Percentiles rank a stretch among this genome's conserved stretches.
Evolutionary conservation across 2,329 filamentous ascomycete species (phyloP).

Genomic region (Talaromyces sp.): DNA sequence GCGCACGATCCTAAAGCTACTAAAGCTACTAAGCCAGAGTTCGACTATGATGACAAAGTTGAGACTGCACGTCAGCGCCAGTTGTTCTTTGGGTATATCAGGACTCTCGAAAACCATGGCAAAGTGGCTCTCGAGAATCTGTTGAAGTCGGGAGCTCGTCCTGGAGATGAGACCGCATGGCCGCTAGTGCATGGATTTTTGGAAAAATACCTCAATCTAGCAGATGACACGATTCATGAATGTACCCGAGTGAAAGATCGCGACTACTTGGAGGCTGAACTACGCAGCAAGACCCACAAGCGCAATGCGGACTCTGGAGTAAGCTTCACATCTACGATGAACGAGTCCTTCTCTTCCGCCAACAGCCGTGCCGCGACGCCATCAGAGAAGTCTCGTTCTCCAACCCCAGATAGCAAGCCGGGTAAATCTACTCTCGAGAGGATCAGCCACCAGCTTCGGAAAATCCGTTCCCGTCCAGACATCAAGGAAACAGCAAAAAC

Average conservation of each 20-base stretch:
- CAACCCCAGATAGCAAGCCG: slow-evolving; percentile 26
- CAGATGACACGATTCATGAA: slow-evolving; percentile 59
- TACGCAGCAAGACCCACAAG: slow-evolving; percentile 34
- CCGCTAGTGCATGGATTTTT: slow-evolving; percentile 44
- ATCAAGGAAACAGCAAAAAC: slow-evolving; percentile 22
- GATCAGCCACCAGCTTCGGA: slow-evolving; percentile 55
- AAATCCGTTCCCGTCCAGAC: slow-evolving; percentile 24
- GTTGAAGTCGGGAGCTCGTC: slow-evolving; percentile 48
- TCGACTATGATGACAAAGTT: neutral
- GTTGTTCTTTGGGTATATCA: slow-evolving; percentile 59
- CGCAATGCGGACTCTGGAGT: slow-evolving; percentile 61
- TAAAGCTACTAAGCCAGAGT: slow-evolving; percentile 39
- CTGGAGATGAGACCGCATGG: slow-evolving; percentile 55
- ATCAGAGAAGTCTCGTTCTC: slow-evolving; percentile 40
- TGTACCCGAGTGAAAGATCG: slow-evolving; percentile 48
- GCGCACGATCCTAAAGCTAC: slow-evolving; percentile 41
- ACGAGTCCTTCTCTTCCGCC: slow-evolving; percentile 26
- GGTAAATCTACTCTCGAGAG: slow-evolving; percentile 46
- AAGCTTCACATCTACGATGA: slow-evolving; percentile 46
- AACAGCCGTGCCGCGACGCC: slow-evolving; percentile 17
- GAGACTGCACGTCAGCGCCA: slow-evolving; percentile 49
- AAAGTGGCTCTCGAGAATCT: slow-evolving; percentile 49
- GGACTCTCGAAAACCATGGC: slow-evolving; percentile 53
- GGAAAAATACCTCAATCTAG: slow-evolving; percentile 54
- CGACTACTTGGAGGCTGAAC: slow-evolving; percentile 31